Evolutionary conservation across 2,329 filamentous ascomycete genomes (phyloP), one percentile per base, ranked within the genome.

Genomic region (Venturia carpophila): DNA sequence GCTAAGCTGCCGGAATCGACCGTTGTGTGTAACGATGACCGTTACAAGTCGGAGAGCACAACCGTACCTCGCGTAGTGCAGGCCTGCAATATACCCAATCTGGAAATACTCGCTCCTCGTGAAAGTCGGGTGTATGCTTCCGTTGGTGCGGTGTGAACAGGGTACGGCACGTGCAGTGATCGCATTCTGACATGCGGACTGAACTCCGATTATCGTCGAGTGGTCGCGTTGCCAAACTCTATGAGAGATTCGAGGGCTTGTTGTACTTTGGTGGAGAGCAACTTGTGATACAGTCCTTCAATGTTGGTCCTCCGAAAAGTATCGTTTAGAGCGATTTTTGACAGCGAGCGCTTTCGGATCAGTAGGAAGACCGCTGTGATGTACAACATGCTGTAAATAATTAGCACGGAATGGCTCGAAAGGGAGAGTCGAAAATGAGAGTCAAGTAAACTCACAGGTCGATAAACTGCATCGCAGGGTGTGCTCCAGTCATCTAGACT

Each of bases 401-500:
- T 63, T 63, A 63, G n/a, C 5, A 41, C 39, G 10, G 9, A 11
- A 15, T 41, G 39, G 39, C 9, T 41, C 10, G 39, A 11, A 15
- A 41, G 10, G 3, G 10, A 41, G 9, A 41, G 2, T 15, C 39
- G 2, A 11, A 15, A 41, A 10, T 17, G 30, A 19, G 1, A n/a
- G 2, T 17, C 17, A 10, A 7, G 10, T 49, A 3, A 1, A 52
- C 43, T 17, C 27, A 63, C 61, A 6, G 92, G 93, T 61, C 91
- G 82, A 74, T 96, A 96, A 19, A 96, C 88, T 5, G 91, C 91
- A 75, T 96, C 91, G 3, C 95, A 90, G 0, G 91, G 91, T 1
- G 89, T 89, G 84, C 92, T 91, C 89, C 89, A 97, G 72, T 97
- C 92, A 74, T 97, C 92, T 66, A 96, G 78, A 61, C 89, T 92